Evolutionary conservation across 768 basidiomycete genomes (phyloP), one percentile per base, ranked within the genome.

Genomic region (Lentinula sp.): DNA sequence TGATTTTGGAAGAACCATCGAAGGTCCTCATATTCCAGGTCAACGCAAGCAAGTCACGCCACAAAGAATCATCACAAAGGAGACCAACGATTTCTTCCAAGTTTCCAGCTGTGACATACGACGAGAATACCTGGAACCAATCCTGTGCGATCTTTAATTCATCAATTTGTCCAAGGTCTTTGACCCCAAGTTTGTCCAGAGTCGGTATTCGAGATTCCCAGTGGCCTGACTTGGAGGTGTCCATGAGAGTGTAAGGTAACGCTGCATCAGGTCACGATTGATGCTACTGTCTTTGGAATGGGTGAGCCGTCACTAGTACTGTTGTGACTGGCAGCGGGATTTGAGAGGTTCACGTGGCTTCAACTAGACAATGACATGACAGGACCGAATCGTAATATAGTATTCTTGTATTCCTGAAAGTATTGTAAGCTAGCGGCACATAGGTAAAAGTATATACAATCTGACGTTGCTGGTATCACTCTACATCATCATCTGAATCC

Each of bases 21-120:
- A 84, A 76, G 1, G 81, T 81, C 7, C 81, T 77, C 64, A 86
- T 76, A 65, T 81, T 76, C 77, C 79, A 83, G 1, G 85, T 85
- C 52, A 85, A 69, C 1, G 80, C 69, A 15, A 82, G 66, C 39
- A 79, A 71, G 64, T 86, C 85, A 15, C 81, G 73, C 85, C 84
- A 85, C 59, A 75, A 72, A 1, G 69, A 71, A 56, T 73, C 73
- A 1, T 66, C 62, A 23, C 69, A 60, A 59, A 77, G 71, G 51
- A 74, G 68, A 20, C 56, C 37, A 15, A 61, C 52, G 32, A 72
- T 51, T 2, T 54, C 63, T 4, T 68, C 62, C 3, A 67, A 39
- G 45, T 70, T 63, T 41, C 59, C 62, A 8, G 65, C 43, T n/a
- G 59, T 61, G 7, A 62, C 45, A 39, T 48, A 51, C 10, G 63